A percentile compares a stretch with the other conserved stretches of the same genome.
Evolutionary conservation across 139 green algal species (phyloP).

Genomic region (Micromonas commoda): DNA sequence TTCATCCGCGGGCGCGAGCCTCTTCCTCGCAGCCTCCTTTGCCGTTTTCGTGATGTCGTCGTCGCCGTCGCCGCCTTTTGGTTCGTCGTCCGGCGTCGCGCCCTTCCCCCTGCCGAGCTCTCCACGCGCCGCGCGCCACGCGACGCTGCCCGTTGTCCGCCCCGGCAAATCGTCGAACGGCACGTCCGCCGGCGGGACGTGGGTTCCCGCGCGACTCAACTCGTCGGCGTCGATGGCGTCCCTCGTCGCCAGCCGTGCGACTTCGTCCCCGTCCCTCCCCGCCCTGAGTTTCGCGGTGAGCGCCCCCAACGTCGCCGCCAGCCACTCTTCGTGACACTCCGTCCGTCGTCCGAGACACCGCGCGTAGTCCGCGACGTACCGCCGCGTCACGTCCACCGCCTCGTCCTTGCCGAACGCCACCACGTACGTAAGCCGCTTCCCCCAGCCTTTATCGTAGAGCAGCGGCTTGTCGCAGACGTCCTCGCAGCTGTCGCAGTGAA

Average conservation of each 20-base stretch:
- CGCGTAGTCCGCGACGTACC: constrained; percentile 29
- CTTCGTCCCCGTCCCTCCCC: neutral
- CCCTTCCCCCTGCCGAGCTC: neutral
- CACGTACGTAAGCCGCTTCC: constrained; percentile 42
- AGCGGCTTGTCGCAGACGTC: constrained; percentile 41
- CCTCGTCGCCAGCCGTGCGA: neutral
- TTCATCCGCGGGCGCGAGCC: neutral
- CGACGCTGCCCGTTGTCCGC: neutral
- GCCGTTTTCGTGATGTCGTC: neutral
- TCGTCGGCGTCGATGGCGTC: neutral
- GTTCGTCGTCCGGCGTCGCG: neutral
- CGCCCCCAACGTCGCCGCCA: neutral
- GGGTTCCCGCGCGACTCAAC: neutral
- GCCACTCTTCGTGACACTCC: neutral
- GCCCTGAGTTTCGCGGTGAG: neutral
- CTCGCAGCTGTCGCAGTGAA: constrained; percentile 39
- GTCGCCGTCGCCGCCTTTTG: neutral
- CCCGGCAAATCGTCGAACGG: neutral
- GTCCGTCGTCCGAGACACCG: neutral
- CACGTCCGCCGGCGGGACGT: neutral
- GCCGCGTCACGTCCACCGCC: constrained; percentile 30
- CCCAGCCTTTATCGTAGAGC: constrained; percentile 43
- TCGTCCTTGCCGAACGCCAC: constrained; percentile 34
- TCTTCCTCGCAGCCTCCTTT: neutral
- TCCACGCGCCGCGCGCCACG: neutral